Evolutionary conservation across 75 land plant species (phyloP), one percentile per base, ranked within the genome.

Genomic region (Adiantum capillusveneris): DNA sequence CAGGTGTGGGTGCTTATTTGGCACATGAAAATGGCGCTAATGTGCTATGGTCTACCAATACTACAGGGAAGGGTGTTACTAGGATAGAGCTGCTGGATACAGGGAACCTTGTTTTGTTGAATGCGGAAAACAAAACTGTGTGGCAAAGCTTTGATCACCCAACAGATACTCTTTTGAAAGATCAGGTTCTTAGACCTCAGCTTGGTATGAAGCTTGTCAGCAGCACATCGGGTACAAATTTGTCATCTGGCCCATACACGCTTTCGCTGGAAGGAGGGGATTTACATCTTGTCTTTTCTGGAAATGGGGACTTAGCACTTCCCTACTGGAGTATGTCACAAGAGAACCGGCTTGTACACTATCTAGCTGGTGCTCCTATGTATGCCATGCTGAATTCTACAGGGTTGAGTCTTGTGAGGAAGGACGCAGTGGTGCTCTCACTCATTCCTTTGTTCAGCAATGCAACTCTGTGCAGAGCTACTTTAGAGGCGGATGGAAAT

Each of bases 121-220:
- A 77, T 48, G 55, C 21, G 1, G 20, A 41, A 34, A 71, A 75
- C 66, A 39, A 20, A 1, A 65, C 66, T 24, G 75, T 68, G 28
- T 80, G 85, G 85, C 71, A 82, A 66, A 86, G 80, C 61, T 86
- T 86, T 63, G 58, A 41, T 19, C 55, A 76, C 57, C 82, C 85
- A 0, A 63, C 75, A 0, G 76, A 76, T 28, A 68, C 83, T 25
- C 79, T 86, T 57, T 25, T 86, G 12, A 58, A 67, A 17, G 43
- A 66, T 46, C 22, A 46, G 50, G 6, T 46, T 3, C 22, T 46
- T 21, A 18, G 50, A 21, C 22, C 22, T 46, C 22, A 46, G 50
- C 50, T 46, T 3, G 22, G 22, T 46, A 46, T 46, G 50, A 17
- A 46, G 17, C 50, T 46, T 46, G 3, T 21, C 14, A 46, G 22